phyloP scores from a whole-genome alignment of 306 rosid species.

The Phaseolus lunatus region DNA sequence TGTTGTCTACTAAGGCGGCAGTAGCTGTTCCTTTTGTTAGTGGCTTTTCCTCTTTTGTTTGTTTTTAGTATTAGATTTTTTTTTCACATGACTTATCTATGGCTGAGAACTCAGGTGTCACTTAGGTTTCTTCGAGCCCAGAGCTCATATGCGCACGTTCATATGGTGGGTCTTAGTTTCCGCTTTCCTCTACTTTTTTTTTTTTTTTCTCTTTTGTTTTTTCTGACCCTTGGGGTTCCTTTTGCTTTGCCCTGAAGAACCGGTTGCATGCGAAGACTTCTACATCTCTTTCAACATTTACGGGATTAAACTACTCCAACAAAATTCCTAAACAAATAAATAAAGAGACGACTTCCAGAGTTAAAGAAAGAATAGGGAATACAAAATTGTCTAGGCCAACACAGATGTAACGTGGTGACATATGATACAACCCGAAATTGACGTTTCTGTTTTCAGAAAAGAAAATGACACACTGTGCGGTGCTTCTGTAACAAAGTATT shows the following conservation, averaged over 20 bases:
- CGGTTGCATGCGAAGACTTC: constrained; percentile 41
- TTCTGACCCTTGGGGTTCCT: background rate
- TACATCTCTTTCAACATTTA: constrained; percentile 22
- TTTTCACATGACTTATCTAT: background rate
- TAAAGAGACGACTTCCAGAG: constrained; percentile 42
- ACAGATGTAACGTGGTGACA: constrained; percentile 41
- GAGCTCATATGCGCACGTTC: constrained; percentile 69
- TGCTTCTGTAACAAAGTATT: constrained; percentile 6
- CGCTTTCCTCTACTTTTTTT: constrained; percentile 6
- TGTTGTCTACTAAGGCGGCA: constrained; percentile 69
- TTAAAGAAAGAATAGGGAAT: constrained; percentile 26
- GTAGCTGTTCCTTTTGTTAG: constrained; percentile 37
- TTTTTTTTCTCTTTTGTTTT: background rate
- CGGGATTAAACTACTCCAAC: constrained; percentile 30
- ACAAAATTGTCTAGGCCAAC: background rate
- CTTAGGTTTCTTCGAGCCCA: constrained; percentile 64
- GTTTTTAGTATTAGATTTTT: background rate
- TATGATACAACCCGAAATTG: constrained; percentile 44
- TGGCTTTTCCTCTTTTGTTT: background rate
- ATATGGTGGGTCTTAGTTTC: constrained; percentile 54
- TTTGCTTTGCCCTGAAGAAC: constrained; percentile 51
- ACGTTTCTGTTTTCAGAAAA: constrained; percentile 30
- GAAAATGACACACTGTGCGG: constrained; percentile 34
- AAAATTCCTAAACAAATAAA: constrained; percentile 18
- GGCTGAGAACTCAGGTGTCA: constrained; percentile 45